These are phyloP conservation scores for Dactylorhiza incarnata DNA, from an alignment of 106 monocot species.

Conservation along the genomic window DNA sequence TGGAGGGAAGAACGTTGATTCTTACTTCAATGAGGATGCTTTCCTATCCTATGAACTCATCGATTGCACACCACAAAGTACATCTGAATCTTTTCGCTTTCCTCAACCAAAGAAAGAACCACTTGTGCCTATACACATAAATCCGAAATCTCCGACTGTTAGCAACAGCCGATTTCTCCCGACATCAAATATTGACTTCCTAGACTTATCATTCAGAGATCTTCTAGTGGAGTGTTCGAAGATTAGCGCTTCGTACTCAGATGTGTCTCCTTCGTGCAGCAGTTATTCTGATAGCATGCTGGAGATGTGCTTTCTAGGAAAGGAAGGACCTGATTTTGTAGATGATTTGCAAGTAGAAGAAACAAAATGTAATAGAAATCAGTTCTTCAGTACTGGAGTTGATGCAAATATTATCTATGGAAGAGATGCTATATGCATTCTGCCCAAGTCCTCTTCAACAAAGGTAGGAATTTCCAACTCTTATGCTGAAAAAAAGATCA, in stretches of 20 bases:
- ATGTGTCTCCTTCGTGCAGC: background rate
- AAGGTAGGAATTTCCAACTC: conserved; percentile 34
- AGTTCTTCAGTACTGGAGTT: conserved; percentile 10
- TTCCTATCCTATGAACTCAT: conserved; percentile 81
- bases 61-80: conserved; percentile 16
- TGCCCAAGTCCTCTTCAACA: conserved; percentile 62
- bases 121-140: background rate
- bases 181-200: conserved; percentile 31
- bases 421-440: conserved; percentile 17
- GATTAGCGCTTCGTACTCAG: conserved; percentile 15
- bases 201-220: conserved; percentile 69
- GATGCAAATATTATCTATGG: conserved; percentile 11
- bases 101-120: conserved; percentile 15
- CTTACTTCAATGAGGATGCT: conserved; percentile 21
- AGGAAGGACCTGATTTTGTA: conserved; percentile 9
- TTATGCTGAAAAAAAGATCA: conserved; percentile 8
- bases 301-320: conserved; percentile 17
- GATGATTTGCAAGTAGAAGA: conserved; percentile 12
- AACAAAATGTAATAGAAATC: conserved; percentile 7
- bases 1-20: conserved; percentile 34
- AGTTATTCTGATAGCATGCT: conserved; percentile 18
- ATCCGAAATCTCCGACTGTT: conserved; percentile 1
- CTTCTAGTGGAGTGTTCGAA: conserved; percentile 37
- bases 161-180: conserved; percentile 11
- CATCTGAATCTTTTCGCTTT: conserved; percentile 10